Evolutionary conservation across 495 filamentous ascomycete genomes (phyloP).

Genomic region (Tuber brumale): DNA sequence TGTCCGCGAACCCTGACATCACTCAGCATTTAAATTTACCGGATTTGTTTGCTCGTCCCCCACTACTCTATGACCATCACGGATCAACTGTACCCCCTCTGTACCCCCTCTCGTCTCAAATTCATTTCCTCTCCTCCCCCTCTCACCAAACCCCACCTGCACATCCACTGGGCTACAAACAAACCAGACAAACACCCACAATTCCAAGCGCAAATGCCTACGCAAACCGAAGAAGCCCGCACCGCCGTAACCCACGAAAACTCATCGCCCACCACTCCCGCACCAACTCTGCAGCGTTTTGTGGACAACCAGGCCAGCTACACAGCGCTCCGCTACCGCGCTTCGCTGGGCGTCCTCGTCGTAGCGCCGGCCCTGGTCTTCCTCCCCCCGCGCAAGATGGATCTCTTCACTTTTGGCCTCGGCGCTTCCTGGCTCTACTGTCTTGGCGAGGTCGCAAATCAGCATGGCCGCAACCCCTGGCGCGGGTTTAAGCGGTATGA

Average conservation of each 20-base stretch:
- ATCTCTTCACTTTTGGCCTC: conserved; percentile 59
- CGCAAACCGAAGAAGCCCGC: conserved; percentile 4
- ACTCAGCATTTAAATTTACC: background rate
- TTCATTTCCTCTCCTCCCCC: background rate
- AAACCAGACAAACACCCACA: background rate
- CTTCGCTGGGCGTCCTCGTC: conserved; percentile 59
- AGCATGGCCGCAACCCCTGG: conserved; percentile 46
- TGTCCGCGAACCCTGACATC: background rate
- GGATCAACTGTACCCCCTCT: background rate
- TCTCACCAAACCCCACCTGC: background rate
- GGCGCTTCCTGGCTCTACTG: conserved; percentile 54
- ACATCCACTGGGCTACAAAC: background rate
- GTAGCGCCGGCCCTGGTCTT: conserved; percentile 62
- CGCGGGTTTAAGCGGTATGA: conserved; percentile 45
- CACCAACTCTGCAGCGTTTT: conserved; percentile 13
- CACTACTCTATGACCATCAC: background rate
- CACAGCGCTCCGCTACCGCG: conserved; percentile 52
- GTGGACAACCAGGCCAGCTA: conserved; percentile 44
- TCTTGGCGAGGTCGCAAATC: conserved; percentile 59
- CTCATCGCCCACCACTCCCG: conserved; percentile 1
- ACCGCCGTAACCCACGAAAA: background rate
- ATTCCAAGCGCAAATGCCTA: background rate
- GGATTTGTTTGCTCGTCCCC: background rate
- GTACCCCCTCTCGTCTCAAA: background rate
- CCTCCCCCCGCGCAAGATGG: conserved; percentile 75